Evolutionary conservation across 495 filamentous ascomycete genomes (phyloP), one percentile per base, ranked within the genome.

Genomic region (Jackrogersella minutella): DNA sequence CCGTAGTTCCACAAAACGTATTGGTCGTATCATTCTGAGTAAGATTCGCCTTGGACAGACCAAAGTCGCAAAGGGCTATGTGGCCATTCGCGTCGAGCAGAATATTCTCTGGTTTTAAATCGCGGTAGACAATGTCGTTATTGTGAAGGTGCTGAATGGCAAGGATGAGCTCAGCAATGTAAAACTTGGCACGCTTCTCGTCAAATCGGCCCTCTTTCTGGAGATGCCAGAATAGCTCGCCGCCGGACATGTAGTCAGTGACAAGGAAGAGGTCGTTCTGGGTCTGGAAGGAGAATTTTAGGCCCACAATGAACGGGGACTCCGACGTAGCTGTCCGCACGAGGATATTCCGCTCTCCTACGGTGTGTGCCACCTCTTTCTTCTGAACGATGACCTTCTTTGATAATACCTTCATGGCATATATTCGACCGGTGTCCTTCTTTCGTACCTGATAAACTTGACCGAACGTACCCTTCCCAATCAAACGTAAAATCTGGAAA

Each of bases 321-420:
- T 97, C 92, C 17, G 93, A 87, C 83, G 90, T 98, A 31, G 95
- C 96, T 11, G 95, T 99, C 49, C 95, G 89, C 21, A 99, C 95
- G 34, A 99, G 81, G 58, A 99, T 99, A 74, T 99, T 99, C 28
- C 95, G 88, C 78, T 99, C 96, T 57, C 95, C 95, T 13, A 99
- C 85, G 1, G 95, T 99, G 77, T 99, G 95, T 14, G 93, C 92
- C 40, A 99, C 92, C 78, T 99, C 95, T 78, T 99, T 99, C 85
- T 99, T 99, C 78, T 99, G 95, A 13, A 99, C 95, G 57, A 99
- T 98, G 50, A 99, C 95, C 82, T 98, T 99, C 84, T 99, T 99
- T 9, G 94, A 97, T 17, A 99, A 81, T 1, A 98, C 93, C 75
- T 99, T 99, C 95, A 99, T 99, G 37, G 95, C 95, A 69, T 98